Evolutionary conservation across 805 yeast species (phyloP), one percentile per base, ranked within the genome.

Genomic region (Schwanniomyces pseudopolymorphus): DNA sequence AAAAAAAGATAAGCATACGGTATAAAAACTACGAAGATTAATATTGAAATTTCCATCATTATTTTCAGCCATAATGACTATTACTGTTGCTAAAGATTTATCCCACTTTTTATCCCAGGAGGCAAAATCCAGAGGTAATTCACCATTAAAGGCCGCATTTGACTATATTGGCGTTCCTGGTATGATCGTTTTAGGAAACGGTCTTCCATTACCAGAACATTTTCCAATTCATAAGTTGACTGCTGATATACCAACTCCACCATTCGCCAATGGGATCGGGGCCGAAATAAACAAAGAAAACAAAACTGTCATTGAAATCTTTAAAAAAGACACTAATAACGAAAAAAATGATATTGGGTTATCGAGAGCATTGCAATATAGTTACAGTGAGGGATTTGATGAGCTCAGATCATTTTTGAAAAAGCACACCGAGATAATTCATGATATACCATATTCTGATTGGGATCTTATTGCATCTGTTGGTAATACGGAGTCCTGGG

Each of bases 401-500:
- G 90, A 86, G 56, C 61, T 92, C 38, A 57, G 82, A 39, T 61
- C 71, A 2, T 92, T 86, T 67, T 63, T 92, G 57, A 83, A 69
- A 58, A 89, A 85, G 54, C 99, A 94, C 74, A 86, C 88, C 41
- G 67, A 78, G 48, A 44, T 58, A 47, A 68, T 72, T 46, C 83
- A 79, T 59, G 57, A 60, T 16, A 74, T 75, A 11, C 65, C 66
- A 3, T 79, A 78, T 50, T 56, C 58, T 11, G 75, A 85, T 63
- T 91, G 96, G 96, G 84, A 78, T 53, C 66, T 81, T 27, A 67
- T 89, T 28, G 67, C 84, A 52, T 79, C 89, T 42, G 78, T 84
- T 10, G 98, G 98, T 53, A 89, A 88, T 70, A 91, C 97, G n/a
- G 88, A 87, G 66, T 80, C 88, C 5, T 84, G 94, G 85, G 97